Percentiles rank a stretch among this genome's conserved stretches.
Evolutionary conservation across 805 yeast species (phyloP).

Genomic region (Starmera pachycereana): DNA sequence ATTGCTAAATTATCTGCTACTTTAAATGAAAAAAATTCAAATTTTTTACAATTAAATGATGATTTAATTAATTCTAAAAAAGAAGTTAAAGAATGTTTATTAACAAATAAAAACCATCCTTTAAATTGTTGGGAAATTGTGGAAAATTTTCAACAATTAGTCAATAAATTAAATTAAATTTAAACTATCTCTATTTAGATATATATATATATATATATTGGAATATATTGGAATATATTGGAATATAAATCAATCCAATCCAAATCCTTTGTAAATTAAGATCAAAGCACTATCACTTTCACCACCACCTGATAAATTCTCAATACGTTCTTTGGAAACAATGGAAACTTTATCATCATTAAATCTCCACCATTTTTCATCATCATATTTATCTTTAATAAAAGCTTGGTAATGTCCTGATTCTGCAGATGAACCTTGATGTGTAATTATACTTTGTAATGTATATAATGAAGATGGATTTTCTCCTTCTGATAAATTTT

Average conservation of each 20-base stretch:
- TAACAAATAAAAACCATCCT: constrained; percentile 49
- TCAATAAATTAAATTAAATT: constrained; percentile 30
- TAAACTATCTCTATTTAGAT: not conserved
- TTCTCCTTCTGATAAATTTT: constrained; percentile 45
- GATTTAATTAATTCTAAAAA: constrained; percentile 36
- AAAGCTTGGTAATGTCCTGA: constrained; percentile 96
- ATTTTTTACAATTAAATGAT: constrained; percentile 24
- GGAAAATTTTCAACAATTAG: constrained; percentile 52
- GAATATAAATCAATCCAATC: constrained; percentile 31
- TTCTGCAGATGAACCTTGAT: constrained; percentile 92
- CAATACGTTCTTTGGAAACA: constrained; percentile 76
- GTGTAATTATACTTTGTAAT: constrained; percentile 76
- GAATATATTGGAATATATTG: no score
- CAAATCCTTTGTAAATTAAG: constrained; percentile 75
- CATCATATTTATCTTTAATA: constrained; percentile 62
- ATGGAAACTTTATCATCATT: constrained; percentile 82
- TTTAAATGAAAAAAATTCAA: constrained; percentile 26
- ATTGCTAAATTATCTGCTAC: constrained; percentile 26
- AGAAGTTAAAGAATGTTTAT: constrained; percentile 47
- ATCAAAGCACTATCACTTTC: constrained; percentile 94
- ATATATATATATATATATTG: not conserved
- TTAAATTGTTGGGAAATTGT: constrained; percentile 81
- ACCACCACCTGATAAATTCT: constrained; percentile 90
- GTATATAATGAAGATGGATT: constrained; percentile 87
- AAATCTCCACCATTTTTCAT: constrained; percentile 86